Evolutionary conservation across 2,329 filamentous ascomycete species (phyloP).

Genomic region (Pseudocercospora cruenta): DNA sequence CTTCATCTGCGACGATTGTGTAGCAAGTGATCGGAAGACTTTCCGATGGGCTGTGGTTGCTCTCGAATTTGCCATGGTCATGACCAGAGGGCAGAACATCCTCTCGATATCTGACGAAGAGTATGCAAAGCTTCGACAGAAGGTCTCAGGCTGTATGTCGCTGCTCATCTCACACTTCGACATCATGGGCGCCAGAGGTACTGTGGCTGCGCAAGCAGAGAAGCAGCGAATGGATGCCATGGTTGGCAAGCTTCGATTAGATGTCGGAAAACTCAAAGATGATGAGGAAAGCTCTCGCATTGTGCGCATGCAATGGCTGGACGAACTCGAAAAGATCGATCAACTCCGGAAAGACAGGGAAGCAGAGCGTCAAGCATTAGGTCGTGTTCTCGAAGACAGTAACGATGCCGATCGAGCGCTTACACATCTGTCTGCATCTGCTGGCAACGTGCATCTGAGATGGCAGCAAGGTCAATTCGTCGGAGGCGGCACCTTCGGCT

Average conservation of each 20-base stretch:
- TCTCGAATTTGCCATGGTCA: conserved; percentile 94
- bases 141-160: conserved; percentile 97
- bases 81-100: conserved; percentile 92
- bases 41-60: conserved; percentile 97
- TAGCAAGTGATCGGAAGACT: conserved; percentile 89
- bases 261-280: conserved; percentile 72
- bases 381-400: conserved; percentile 87
- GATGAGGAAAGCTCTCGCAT: conserved; percentile 82
- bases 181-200: conserved; percentile 96
- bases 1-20: conserved; percentile 96
- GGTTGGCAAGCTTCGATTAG: conserved; percentile 73
- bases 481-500: conserved; percentile 94
- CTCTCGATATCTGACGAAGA: conserved; percentile 87
- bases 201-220: conserved; percentile 89
- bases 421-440: conserved; percentile 88
- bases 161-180: conserved; percentile 97
- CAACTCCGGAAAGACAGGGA: conserved; percentile 76
- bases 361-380: conserved; percentile 82
- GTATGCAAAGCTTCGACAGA: conserved; percentile 78
- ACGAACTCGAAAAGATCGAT: conserved; percentile 76
- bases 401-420: conserved; percentile 96
- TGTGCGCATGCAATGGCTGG: conserved; percentile 75
- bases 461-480: conserved; percentile 99
- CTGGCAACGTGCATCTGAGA: conserved; percentile 90
- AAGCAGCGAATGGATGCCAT: conserved; percentile 83